Conservation (phyloP, 768 basidiomycete genomes). For the Suillus sp. region DNA sequence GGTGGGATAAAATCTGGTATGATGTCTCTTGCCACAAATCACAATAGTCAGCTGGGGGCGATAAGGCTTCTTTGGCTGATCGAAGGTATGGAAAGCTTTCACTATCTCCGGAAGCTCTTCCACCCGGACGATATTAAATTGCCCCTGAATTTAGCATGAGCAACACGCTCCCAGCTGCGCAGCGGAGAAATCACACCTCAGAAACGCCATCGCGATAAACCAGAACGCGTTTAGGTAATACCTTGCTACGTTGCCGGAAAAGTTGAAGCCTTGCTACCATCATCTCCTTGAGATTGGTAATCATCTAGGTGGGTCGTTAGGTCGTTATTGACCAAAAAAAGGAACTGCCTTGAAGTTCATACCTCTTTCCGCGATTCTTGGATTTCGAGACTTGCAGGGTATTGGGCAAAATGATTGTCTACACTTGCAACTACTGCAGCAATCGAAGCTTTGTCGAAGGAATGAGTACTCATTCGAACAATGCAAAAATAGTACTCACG, state of each 20-base stretch:
- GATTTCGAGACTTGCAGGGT: constrained; percentile 51
- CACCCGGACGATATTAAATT: constrained; percentile 46
- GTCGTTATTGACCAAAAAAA: constrained; percentile 4
- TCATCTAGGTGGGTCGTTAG: constrained; percentile 38
- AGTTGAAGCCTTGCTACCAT: constrained; percentile 47
- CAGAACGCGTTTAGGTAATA: constrained; percentile 47
- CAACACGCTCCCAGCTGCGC: neutral
- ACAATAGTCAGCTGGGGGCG: constrained; percentile 52
- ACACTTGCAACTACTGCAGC: constrained; percentile 56
- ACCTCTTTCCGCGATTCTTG: constrained; percentile 75
- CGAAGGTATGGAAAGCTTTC: constrained; percentile 44
- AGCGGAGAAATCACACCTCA: constrained; percentile 47
- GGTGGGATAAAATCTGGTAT: constrained; percentile 58
- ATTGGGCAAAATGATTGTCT: constrained; percentile 48
- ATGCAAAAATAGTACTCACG: constrained; percentile 25
- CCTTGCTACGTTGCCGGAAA: constrained; percentile 38
- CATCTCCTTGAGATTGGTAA: constrained; percentile 50
- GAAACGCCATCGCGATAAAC: constrained; percentile 79
- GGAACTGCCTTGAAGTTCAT: constrained; percentile 8
- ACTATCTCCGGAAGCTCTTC: constrained; percentile 48
- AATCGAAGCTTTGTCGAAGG: constrained; percentile 40
- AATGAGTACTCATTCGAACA: neutral
- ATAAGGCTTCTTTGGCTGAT: constrained; percentile 39
- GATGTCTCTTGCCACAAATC: constrained; percentile 60
- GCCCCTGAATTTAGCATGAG: constrained; percentile 40